phyloP scores from a whole-genome alignment of 2,329 filamentous ascomycete species.

The Acrodontium crateriforme region DNA sequence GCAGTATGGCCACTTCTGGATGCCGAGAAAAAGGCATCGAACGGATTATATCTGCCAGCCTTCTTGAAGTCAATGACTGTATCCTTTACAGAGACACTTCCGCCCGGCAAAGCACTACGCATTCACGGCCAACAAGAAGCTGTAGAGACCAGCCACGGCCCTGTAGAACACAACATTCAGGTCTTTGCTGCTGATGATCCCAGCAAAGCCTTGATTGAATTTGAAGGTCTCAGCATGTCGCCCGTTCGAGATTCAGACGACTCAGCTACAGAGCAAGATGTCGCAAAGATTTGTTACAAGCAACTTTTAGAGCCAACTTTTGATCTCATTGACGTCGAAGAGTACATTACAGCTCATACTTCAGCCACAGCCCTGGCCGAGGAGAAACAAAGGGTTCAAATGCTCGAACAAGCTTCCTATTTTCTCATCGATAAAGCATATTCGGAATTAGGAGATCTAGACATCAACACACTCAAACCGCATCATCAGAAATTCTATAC shows the following conservation, averaged over 20 bases:
- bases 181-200: background rate
- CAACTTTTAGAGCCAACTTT: too few relatives aligned
- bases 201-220: background rate
- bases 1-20: background rate
- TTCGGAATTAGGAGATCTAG: background rate
- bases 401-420: background rate
- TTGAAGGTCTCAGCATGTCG: conserved; percentile 1
- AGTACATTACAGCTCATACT: too few relatives aligned
- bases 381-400: too few relatives aligned
- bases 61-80: background rate
- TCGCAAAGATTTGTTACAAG: too few relatives aligned
- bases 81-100: background rate
- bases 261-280: too few relatives aligned
- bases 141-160: too few relatives aligned
- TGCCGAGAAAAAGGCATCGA: background rate
- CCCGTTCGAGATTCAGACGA: background rate
- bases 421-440: background rate
- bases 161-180: background rate
- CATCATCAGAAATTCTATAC: background rate
- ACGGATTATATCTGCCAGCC: background rate
- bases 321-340: too few relatives aligned
- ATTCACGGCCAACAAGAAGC: too few relatives aligned
- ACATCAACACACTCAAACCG: background rate
- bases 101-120: too few relatives aligned
- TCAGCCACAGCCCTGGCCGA: too few relatives aligned